Evolutionary conservation across 1,284 basidiomycete genomes (phyloP).

Genomic region (Bjerkandera adusta): DNA sequence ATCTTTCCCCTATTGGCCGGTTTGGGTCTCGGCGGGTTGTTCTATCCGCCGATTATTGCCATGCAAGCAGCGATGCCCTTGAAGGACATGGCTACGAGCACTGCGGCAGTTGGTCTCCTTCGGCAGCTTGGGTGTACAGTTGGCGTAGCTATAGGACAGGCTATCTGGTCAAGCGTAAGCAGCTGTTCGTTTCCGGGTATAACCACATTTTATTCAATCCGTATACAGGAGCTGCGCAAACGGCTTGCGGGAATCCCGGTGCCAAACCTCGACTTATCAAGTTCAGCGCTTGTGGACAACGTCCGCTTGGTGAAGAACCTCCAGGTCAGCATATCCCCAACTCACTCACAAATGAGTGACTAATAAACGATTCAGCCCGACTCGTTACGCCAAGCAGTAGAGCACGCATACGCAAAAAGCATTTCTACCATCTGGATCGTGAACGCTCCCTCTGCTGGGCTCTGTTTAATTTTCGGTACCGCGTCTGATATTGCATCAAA

Average conservation of each 20-base stretch:
- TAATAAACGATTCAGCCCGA: slow-evolving; percentile 8
- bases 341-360: neutral
- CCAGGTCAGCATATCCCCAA: slow-evolving; percentile 33
- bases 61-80: slow-evolving; percentile 47
- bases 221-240: slow-evolving; percentile 39
- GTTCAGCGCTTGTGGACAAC: slow-evolving; percentile 48
- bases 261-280: slow-evolving; percentile 42
- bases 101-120: slow-evolving; percentile 58
- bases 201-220: neutral
- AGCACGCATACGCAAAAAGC: slow-evolving; percentile 64
- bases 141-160: slow-evolving; percentile 66
- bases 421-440: slow-evolving; percentile 71
- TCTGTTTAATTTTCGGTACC: slow-evolving; percentile 50
- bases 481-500: slow-evolving; percentile 20
- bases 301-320: slow-evolving; percentile 49
- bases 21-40: slow-evolving; percentile 36
- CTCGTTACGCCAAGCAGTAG: slow-evolving; percentile 41
- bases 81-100: slow-evolving; percentile 43
- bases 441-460: slow-evolving; percentile 51
- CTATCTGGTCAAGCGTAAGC: slow-evolving; percentile 56
- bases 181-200: neutral
- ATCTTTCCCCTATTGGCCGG: slow-evolving; percentile 34
- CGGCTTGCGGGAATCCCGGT: slow-evolving; percentile 44
- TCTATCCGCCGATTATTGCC: slow-evolving; percentile 35
- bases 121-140: slow-evolving; percentile 41